Evolutionary conservation across 345 rosid species (phyloP).

Genomic region (Eutrema japonicum): DNA sequence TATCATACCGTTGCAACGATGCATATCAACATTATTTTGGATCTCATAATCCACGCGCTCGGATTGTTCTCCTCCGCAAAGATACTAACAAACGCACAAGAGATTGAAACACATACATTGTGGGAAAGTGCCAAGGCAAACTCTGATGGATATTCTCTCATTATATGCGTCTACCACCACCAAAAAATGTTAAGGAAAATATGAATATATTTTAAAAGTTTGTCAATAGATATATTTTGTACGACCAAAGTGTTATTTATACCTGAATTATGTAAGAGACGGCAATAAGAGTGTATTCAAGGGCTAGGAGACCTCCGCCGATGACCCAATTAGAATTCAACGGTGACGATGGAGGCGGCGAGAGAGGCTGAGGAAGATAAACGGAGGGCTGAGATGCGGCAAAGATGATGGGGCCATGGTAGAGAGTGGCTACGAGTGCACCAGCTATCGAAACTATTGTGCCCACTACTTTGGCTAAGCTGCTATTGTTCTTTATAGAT

Average conservation of each 20-base stretch:
- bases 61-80: conserved; percentile 55
- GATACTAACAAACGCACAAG: conserved; percentile 59
- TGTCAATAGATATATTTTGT: not conserved
- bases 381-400: conserved; percentile 39
- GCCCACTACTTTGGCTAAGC: conserved; percentile 65
- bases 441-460: conserved; percentile 61
- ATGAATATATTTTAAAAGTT: not conserved
- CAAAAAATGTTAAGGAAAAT: conserved; percentile 1
- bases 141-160: conserved; percentile 42
- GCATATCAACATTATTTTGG: conserved; percentile 56
- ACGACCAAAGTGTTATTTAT: not conserved
- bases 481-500: conserved; percentile 50
- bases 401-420: conserved; percentile 57
- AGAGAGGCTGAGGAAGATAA: conserved; percentile 26
- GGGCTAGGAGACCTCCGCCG: conserved; percentile 66
- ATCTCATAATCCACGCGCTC: conserved; percentile 62
- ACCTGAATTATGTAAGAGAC: conserved; percentile 63
- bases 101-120: conserved; percentile 59
- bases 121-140: conserved; percentile 50
- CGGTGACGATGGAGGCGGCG: not conserved
- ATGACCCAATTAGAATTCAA: conserved; percentile 51
- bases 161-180: conserved; percentile 32
- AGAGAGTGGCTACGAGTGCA: conserved; percentile 67
- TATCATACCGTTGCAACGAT: conserved; percentile 60
- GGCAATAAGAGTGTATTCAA: conserved; percentile 51